Evolutionary conservation across 169 alveolate species (phyloP).

Genomic region (Babesia sp.): DNA sequence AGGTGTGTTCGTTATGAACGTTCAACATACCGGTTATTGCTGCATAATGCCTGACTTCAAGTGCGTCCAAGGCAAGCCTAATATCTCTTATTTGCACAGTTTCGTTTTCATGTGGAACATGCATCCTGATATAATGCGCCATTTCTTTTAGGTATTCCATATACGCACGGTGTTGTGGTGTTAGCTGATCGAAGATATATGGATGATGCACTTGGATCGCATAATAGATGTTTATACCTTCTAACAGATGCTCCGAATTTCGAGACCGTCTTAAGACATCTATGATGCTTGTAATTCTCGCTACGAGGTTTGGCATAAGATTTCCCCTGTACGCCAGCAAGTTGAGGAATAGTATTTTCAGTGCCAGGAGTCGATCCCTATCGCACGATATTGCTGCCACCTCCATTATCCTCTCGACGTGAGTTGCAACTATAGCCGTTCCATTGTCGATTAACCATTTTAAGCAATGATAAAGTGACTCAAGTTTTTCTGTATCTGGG

Average conservation of each 20-base stretch:
- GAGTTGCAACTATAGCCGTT: background rate
- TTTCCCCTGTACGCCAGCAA: background rate
- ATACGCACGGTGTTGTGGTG: conserved; percentile 11
- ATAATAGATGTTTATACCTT: conserved; percentile 10
- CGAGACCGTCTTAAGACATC: conserved; percentile 3
- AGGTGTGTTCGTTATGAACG: background rate
- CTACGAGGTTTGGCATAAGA: background rate
- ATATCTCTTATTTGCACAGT: background rate
- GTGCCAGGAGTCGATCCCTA: background rate
- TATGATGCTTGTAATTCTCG: background rate
- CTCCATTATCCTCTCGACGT: background rate
- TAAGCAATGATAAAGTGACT: background rate
- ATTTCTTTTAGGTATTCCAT: conserved; percentile 34
- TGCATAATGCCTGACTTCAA: conserved; percentile 27
- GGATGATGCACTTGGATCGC: conserved; percentile 10
- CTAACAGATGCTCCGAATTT: conserved; percentile 22
- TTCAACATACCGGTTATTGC: conserved; percentile 47
- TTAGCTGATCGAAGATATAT: background rate
- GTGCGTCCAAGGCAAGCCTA: conserved; percentile 15
- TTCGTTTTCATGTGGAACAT: conserved; percentile 24
- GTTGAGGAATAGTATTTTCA: conserved; percentile 4
- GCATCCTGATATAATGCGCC: conserved; percentile 21
- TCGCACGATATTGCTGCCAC: background rate
- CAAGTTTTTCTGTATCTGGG: background rate
- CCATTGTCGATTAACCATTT: background rate